These are phyloP conservation scores for Berkeleyomyces basicola DNA, from an alignment of 2,329 filamentous ascomycete genomes.

Conservation along the genomic window DNA sequence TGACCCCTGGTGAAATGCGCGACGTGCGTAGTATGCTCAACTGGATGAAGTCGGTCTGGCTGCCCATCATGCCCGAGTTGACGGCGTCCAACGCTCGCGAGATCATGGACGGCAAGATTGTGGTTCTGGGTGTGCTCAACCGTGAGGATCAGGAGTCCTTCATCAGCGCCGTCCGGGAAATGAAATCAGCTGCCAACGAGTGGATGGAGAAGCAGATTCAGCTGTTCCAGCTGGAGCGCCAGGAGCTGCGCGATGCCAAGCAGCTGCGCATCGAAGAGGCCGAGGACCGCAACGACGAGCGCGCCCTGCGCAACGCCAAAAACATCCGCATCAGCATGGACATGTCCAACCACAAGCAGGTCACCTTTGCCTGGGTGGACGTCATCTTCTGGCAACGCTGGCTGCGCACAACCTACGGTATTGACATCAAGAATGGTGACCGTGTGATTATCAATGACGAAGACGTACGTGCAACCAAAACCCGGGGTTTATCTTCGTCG, in stretches of 20 bases:
- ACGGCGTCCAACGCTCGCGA: conserved; percentile 82
- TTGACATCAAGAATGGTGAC: conserved; percentile 76
- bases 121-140: conserved; percentile 82
- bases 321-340: conserved; percentile 84
- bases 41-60: conserved; percentile 96
- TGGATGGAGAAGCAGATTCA: conserved; percentile 97
- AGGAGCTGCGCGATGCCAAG: conserved; percentile 87
- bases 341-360: conserved; percentile 69
- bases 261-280: conserved; percentile 93
- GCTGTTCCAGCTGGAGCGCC: conserved; percentile 78
- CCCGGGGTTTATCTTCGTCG: background rate
- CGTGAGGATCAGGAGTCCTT: conserved; percentile 68
- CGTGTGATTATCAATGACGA: conserved; percentile 94
- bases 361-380: conserved; percentile 94
- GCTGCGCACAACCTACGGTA: conserved; percentile 87
- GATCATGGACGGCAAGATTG: conserved; percentile 86
- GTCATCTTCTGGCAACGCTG: conserved; percentile 95
- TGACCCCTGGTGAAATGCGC: conserved; percentile 83
- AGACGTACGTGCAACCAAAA: conserved; percentile 50
- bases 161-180: conserved; percentile 60
- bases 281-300: conserved; percentile 79
- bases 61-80: conserved; percentile 87
- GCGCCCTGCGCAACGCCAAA: conserved; percentile 74
- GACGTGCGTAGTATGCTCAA: conserved; percentile 60
- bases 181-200: conserved; percentile 89